Base-by-base conservation (phyloP, 2,329 filamentous ascomycete genomes). In the Aspergillus sp. region DNA sequence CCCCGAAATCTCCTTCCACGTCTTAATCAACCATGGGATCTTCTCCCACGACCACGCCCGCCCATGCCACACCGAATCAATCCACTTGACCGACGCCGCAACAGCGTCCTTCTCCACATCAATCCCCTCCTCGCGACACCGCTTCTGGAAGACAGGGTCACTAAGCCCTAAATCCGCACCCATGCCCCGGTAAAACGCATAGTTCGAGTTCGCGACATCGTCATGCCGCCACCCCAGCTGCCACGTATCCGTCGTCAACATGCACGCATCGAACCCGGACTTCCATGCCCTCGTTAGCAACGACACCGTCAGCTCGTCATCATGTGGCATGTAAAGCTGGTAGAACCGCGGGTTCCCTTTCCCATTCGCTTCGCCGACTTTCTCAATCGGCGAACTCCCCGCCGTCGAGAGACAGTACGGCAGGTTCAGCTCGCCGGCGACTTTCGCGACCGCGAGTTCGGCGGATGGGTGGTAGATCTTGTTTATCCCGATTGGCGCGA, bases 401-500 rank as follows among this genome's bases (percentile, higher is more conserved):
- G 85, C 86, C 0, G 85, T 86, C 22, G 79, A 46, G 13, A 54
- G 42, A 11, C 51, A 54, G 20, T 54, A 54, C 6, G 51, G 51
- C 1, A 88, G 69, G 20, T 82, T 81, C 3, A 87, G 72, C 61
- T 86, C 83, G n/a, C 78, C 78, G 0, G 85, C 85, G 0, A 85
- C 83, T 56, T 80, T 81, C 9, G 86, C 84, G 1, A 87, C 84
- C 0, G 83, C 79, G 0, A 85, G 67, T 66, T 89, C 86, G 40
- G 82, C 85, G 0, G 73, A 67, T 0, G 80, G 77, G 63, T 88
- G 79, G 73, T 87, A 88, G 64, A 88, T 88, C 60, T 83, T 82
- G 74, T 88, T 87, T 63, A 88, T 87, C 4, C 86, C 85, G 27
- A 88, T 82, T 0, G 85, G 85, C 0, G 85, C 83, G 65, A 88